Conservation (phyloP, 257 asterid species). For the Eucommia ulmoides region DNA sequence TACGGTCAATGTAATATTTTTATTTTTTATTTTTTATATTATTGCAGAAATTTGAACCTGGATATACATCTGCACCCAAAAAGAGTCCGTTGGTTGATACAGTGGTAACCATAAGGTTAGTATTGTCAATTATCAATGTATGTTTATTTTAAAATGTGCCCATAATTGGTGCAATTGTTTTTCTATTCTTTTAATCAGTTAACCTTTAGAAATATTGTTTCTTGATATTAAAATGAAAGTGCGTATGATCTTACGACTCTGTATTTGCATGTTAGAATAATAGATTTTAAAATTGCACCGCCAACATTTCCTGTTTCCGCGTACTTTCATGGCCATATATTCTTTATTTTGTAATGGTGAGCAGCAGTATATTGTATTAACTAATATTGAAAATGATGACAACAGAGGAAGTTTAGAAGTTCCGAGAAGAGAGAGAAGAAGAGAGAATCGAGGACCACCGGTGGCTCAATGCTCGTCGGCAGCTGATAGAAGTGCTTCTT, state of each 20-base stretch:
- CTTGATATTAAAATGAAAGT: too few relatives aligned
- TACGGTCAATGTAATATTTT: neutral
- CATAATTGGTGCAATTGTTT: neutral
- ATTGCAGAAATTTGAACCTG: slow-evolving; percentile 83
- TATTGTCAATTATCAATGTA: neutral
- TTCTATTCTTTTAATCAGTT: neutral
- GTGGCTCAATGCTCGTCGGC: slow-evolving; percentile 28
- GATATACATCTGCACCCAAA: slow-evolving; percentile 51
- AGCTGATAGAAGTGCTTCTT: slow-evolving; percentile 39
- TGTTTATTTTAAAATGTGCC: neutral
- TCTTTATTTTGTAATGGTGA: neutral
- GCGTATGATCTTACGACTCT: too few relatives aligned
- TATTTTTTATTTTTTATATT: neutral
- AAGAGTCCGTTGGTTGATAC: slow-evolving; percentile 29
- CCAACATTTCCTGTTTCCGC: neutral
- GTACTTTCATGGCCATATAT: neutral
- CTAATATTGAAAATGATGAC: neutral
- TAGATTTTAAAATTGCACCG: slow-evolving; percentile 16
- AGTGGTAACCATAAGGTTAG: slow-evolving; percentile 54
- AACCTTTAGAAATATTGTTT: slow-evolving; percentile 1
- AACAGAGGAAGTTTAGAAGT: slow-evolving; percentile 36
- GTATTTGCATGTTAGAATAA: too few relatives aligned
- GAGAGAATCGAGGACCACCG: slow-evolving; percentile 13
- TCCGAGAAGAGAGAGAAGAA: slow-evolving; percentile 26
- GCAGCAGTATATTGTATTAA: too few relatives aligned